Evolutionary conservation across 805 yeast species (phyloP).

Genomic region (Debaryomyces hansenii): DNA sequence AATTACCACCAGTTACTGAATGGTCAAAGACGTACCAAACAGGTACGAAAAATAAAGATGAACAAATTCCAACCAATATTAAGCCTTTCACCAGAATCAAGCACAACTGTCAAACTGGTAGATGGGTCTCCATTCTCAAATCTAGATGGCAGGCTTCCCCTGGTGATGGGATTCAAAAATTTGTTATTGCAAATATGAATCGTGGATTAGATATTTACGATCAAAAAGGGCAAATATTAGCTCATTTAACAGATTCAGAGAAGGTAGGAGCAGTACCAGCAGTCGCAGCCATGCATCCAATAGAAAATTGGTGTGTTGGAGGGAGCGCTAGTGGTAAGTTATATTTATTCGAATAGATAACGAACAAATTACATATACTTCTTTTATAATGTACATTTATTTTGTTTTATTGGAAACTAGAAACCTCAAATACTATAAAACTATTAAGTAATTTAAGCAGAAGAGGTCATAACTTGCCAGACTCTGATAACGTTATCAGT

Average conservation of each 20-base stretch:
- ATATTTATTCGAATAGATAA: constrained; percentile 49
- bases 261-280: constrained; percentile 91
- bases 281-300: constrained; percentile 78
- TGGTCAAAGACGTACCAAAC: constrained; percentile 19
- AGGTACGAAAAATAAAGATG: constrained; percentile 10
- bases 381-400: constrained; percentile 5
- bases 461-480: constrained; percentile 98
- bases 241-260: constrained; percentile 60
- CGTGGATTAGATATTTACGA: constrained; percentile 81
- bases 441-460: constrained; percentile 34
- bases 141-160: constrained; percentile 84
- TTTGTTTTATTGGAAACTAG: constrained; percentile 1
- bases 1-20: constrained; percentile 21
- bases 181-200: constrained; percentile 92
- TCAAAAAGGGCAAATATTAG: constrained; percentile 73
- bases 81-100: constrained; percentile 63
- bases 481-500: constrained; percentile 99
- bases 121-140: constrained; percentile 93
- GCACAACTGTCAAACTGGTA: constrained; percentile 95
- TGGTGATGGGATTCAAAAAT: constrained; percentile 70
- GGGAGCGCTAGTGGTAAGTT: constrained; percentile 94
- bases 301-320: constrained; percentile 87
- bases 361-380: neutral
- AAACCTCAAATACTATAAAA: constrained; percentile 5
- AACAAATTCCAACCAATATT: constrained; percentile 38